Conservation (phyloP, 1,284 basidiomycete species). For the Fomitopsis pinicola region DNA sequence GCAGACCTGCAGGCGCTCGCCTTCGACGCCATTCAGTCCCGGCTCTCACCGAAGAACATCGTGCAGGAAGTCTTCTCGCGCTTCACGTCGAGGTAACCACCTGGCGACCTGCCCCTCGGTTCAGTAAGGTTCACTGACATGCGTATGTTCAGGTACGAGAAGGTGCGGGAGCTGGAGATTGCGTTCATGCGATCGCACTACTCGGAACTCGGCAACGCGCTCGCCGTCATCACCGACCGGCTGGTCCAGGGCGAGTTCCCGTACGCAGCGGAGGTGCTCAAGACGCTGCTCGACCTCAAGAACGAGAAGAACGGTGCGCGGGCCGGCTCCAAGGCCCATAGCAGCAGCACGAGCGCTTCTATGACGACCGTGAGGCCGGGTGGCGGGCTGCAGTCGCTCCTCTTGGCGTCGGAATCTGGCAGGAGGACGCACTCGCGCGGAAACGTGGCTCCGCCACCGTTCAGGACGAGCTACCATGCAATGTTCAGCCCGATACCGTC, state of each 20-base stretch:
- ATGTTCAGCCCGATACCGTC: background rate
- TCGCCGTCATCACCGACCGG: slow-evolving; percentile 8
- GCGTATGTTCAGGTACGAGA: slow-evolving; percentile 10
- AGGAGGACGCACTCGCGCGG: background rate
- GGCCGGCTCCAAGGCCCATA: background rate
- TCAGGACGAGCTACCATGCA: background rate
- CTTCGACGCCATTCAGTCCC: slow-evolving; percentile 9
- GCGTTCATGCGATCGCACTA: slow-evolving; percentile 12
- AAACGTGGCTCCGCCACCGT: background rate
- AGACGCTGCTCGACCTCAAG: slow-evolving; percentile 13
- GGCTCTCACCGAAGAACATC: slow-evolving; percentile 13
- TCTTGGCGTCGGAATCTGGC: background rate
- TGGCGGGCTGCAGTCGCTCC: background rate
- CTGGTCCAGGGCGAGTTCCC: slow-evolving; percentile 14
- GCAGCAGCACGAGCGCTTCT: background rate
- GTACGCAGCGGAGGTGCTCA: slow-evolving; percentile 11
- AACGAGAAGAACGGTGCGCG: background rate
- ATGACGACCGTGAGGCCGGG: background rate
- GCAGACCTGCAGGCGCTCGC: slow-evolving; percentile 13
- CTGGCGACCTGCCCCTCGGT: background rate
- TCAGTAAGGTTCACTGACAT: background rate
- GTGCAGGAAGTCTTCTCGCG: slow-evolving; percentile 18
- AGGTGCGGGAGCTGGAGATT: slow-evolving; percentile 15
- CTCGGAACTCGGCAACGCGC: slow-evolving; percentile 3
- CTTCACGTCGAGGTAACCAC: slow-evolving; percentile 14